Percentiles rank a stretch among this genome's conserved stretches.
Conservation (phyloP, 192 early-diverging fungal species). For the Blastocladiella britannica region DNA sequence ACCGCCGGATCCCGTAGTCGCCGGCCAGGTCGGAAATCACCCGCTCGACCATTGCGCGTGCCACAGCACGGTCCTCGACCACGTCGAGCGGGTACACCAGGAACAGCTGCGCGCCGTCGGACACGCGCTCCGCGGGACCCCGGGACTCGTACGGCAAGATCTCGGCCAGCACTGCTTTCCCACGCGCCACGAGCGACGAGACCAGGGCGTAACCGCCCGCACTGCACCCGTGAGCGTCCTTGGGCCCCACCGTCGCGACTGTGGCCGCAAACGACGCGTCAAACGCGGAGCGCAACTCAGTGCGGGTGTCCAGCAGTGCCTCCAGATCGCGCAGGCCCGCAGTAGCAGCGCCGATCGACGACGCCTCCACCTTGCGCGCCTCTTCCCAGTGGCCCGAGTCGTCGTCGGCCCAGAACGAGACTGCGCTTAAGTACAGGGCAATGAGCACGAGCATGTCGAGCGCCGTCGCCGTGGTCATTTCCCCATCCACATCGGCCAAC, state of each 20-base stretch:
- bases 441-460: slow-evolving; percentile 10
- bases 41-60: slow-evolving; percentile 6
- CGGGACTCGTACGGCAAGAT: slow-evolving; percentile 12
- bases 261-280: slow-evolving; percentile 2
- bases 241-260: background rate
- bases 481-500: background rate
- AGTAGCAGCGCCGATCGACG: slow-evolving; percentile 12
- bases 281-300: slow-evolving; percentile 2
- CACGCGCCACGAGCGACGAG: slow-evolving; percentile 2
- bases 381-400: slow-evolving; percentile 19
- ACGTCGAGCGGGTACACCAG: slow-evolving; percentile 13
- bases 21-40: slow-evolving; percentile 10
- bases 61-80: slow-evolving; percentile 4
- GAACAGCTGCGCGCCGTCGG: slow-evolving; percentile 15
- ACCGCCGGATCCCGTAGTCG: slow-evolving; percentile 13
- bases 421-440: slow-evolving; percentile 6
- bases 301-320: slow-evolving; percentile 6
- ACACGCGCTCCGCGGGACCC: slow-evolving; percentile 3
- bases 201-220: too few relatives aligned
- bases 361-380: slow-evolving; percentile 16
- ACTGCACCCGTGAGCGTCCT: background rate
- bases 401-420: slow-evolving; percentile 10
- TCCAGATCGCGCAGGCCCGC: slow-evolving; percentile 13
- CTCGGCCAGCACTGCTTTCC: slow-evolving; percentile 1
- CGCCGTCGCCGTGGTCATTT: background rate